Conservation (phyloP, 257 asterid species). For the Ilex aquifolium region DNA sequence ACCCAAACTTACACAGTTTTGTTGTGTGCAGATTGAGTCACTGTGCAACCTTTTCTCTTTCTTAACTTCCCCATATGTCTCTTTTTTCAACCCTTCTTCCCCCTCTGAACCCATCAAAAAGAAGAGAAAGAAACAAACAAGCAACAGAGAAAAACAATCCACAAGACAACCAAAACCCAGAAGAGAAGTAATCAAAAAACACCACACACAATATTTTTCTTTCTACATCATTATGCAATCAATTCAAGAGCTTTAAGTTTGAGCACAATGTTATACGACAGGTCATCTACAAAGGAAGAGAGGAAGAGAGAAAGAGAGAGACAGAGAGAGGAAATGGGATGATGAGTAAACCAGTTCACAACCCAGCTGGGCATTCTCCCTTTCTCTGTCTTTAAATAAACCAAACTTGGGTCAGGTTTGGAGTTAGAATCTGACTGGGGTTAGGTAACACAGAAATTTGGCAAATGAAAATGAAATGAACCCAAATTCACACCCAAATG, state of each 20-base stretch:
- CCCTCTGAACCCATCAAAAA: slow-evolving; percentile 49
- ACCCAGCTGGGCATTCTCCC: slow-evolving; percentile 36
- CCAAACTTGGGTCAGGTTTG: slow-evolving; percentile 30
- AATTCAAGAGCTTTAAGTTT: slow-evolving; percentile 17
- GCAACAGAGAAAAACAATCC: slow-evolving; percentile 5
- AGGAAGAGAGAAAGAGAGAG: slow-evolving; percentile 3
- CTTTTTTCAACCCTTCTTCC: slow-evolving; percentile 33
- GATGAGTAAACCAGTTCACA: slow-evolving; percentile 24
- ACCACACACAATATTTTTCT: slow-evolving; percentile 7
- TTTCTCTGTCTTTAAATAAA: slow-evolving; percentile 65
- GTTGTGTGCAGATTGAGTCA: slow-evolving; percentile 48
- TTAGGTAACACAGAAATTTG: slow-evolving; percentile 15
- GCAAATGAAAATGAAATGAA: slow-evolving; percentile 33
- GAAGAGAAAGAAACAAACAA: slow-evolving; percentile 10
- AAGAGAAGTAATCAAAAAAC: slow-evolving; percentile 19
- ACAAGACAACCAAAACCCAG: slow-evolving; percentile 8
- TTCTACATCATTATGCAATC: slow-evolving; percentile 48
- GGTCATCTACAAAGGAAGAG: slow-evolving; percentile 42
- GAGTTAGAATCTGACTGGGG: slow-evolving; percentile 71
- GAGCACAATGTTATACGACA: slow-evolving; percentile 13
- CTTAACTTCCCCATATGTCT: slow-evolving; percentile 42
- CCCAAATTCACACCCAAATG: slow-evolving; percentile 47
- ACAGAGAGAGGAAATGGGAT: slow-evolving; percentile 5
- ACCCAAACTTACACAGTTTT: slow-evolving; percentile 58
- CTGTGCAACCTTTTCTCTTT: slow-evolving; percentile 35